A percentile compares a stretch with the other conserved stretches of the same genome.
Evolutionary conservation across 2,329 filamentous ascomycete genomes (phyloP).

Genomic region (Aspergillus aculeatinus): DNA sequence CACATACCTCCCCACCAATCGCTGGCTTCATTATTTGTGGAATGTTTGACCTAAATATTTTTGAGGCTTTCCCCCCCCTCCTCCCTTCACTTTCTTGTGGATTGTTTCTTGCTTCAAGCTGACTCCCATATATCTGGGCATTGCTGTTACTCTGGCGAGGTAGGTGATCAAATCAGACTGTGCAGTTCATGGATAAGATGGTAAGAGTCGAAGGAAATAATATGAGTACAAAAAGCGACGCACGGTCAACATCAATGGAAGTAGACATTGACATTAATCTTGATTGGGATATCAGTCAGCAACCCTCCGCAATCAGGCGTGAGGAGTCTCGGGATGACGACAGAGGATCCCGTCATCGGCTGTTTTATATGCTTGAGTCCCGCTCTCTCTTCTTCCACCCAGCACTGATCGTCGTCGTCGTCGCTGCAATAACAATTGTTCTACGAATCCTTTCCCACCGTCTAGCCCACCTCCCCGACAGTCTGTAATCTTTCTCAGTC

Average conservation of each 20-base stretch:
- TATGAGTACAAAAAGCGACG: too few species aligned
- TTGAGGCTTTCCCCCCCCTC: background rate
- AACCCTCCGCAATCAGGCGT: background rate
- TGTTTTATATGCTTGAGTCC: conserved; percentile 5
- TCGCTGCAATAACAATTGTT: conserved; percentile 1
- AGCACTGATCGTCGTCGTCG: conserved; percentile 4
- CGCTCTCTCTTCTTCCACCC: background rate
- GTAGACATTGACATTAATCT: background rate
- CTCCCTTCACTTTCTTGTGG: background rate
- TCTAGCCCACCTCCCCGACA: background rate
- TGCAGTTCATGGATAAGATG: too few species aligned
- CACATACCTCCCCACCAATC: conserved; percentile 13
- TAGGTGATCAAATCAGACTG: too few species aligned
- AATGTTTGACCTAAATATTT: conserved; percentile 13
- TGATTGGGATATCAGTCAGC: background rate
- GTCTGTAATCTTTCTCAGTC: conserved; percentile 1
- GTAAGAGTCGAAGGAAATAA: too few species aligned
- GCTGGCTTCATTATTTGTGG: conserved; percentile 6
- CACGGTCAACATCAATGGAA: background rate
- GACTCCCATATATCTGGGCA: too few species aligned
- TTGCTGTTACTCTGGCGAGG: too few species aligned
- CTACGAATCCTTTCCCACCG: background rate
- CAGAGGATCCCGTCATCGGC: conserved; percentile 7
- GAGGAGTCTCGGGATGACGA: conserved; percentile 2
- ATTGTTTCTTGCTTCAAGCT: background rate